A percentile compares a stretch with the other conserved stretches of the same genome.
phyloP scores from a whole-genome alignment of 192 early-diverging fungal genomes.

The Cetraspora pellucida region DNA sequence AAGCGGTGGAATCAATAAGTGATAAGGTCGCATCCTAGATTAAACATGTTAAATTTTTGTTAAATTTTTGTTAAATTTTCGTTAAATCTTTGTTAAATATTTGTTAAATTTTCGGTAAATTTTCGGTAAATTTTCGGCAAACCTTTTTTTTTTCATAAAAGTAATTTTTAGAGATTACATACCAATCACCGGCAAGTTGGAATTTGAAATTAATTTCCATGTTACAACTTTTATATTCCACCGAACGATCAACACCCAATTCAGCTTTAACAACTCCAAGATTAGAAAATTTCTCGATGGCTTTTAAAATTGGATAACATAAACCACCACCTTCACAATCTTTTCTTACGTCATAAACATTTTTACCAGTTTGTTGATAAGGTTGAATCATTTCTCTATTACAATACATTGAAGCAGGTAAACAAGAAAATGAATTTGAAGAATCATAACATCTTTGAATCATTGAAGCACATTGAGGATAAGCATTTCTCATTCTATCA shows the following conservation, averaged over 20 bases:
- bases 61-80: too few relatives aligned
- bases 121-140: not conserved
- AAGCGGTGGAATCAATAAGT: conserved; percentile 63
- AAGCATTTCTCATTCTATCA: conserved; percentile 71
- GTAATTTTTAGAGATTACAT: not conserved
- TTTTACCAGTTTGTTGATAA: conserved; percentile 81
- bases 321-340: conserved; percentile 82
- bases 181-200: conserved; percentile 80
- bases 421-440: conserved; percentile 74
- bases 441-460: conserved; percentile 86
- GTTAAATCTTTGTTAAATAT: too few relatives aligned
- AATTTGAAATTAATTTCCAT: conserved; percentile 81
- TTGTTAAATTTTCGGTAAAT: too few relatives aligned
- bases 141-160: not conserved
- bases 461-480: conserved; percentile 73
- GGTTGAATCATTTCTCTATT: conserved; percentile 77
- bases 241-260: conserved; percentile 68
- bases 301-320: conserved; percentile 84
- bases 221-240: conserved; percentile 79
- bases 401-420: conserved; percentile 85
- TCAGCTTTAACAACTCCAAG: conserved; percentile 68
- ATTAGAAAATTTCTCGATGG: conserved; percentile 84
- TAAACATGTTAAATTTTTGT: not conserved
- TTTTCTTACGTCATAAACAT: conserved; percentile 92
- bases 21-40: conserved; percentile 79